Conservation (phyloP, 768 basidiomycete species). For the Termitomyces sp. region DNA sequence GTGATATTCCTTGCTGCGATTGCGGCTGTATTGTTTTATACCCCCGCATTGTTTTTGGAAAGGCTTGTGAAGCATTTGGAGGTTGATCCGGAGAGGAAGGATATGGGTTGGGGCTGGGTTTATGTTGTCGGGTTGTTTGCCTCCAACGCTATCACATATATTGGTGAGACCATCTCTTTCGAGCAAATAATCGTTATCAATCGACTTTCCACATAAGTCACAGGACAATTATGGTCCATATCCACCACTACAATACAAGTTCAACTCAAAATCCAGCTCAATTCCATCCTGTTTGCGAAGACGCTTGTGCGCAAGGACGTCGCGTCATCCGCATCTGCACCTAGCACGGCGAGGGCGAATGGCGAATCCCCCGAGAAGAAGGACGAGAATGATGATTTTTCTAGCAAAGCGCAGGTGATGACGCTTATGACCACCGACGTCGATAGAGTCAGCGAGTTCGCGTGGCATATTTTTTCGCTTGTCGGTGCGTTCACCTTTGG, state of each 20-base stretch:
- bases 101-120: slow-evolving; percentile 71
- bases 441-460: slow-evolving; percentile 82
- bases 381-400: slow-evolving; percentile 52
- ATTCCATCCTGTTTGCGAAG: slow-evolving; percentile 81
- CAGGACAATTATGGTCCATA: slow-evolving; percentile 66
- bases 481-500: slow-evolving; percentile 38
- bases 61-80: slow-evolving; percentile 62
- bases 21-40: slow-evolving; percentile 61
- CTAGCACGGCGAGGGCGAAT: slow-evolving; percentile 11
- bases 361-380: slow-evolving; percentile 18
- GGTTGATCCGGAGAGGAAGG: slow-evolving; percentile 46
- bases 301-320: slow-evolving; percentile 82
- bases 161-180: slow-evolving; percentile 20
- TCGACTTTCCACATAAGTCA: slow-evolving; percentile 29
- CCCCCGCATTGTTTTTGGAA: slow-evolving; percentile 54
- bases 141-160: slow-evolving; percentile 25
- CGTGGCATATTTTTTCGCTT: slow-evolving; percentile 71
- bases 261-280: slow-evolving; percentile 68
- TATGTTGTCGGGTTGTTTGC: slow-evolving; percentile 34
- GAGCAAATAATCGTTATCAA: background rate
- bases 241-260: slow-evolving; percentile 67
- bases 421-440: slow-evolving; percentile 95
- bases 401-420: slow-evolving; percentile 80
- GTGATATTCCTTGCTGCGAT: slow-evolving; percentile 48
- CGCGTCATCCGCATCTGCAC: slow-evolving; percentile 50